Conservation (phyloP, 192 early-diverging fungal genomes). For the Coemansia asiatica region DNA sequence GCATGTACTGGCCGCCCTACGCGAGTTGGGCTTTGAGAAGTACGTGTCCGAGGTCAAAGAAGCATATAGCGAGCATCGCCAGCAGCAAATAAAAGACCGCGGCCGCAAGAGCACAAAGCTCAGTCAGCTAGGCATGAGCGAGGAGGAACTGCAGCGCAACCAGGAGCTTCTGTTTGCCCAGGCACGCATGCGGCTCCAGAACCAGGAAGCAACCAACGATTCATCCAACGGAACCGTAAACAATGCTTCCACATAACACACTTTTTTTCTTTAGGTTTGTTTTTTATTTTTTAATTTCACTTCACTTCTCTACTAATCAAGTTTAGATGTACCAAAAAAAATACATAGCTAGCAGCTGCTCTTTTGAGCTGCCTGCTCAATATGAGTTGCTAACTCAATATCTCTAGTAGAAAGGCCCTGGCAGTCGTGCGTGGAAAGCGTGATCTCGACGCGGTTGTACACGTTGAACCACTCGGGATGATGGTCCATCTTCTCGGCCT, state of each 20-base stretch:
- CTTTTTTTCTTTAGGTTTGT: background rate
- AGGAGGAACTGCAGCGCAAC: conserved; percentile 78
- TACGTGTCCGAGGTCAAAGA: conserved; percentile 87
- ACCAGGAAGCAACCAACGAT: conserved; percentile 31
- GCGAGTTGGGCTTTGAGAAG: conserved; percentile 88
- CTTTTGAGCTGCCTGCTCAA: conserved; percentile 48
- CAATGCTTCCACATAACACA: background rate
- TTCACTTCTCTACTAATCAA: background rate
- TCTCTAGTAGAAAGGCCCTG: conserved; percentile 78
- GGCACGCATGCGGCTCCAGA: conserved; percentile 73
- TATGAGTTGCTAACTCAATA: conserved; percentile 72
- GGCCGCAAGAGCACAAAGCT: conserved; percentile 74
- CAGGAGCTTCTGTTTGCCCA: conserved; percentile 91
- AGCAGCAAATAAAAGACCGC: conserved; percentile 76
- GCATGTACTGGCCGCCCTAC: conserved; percentile 86
- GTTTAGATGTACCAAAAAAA: background rate
- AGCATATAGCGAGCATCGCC: conserved; percentile 85
- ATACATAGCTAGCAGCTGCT: conserved; percentile 25
- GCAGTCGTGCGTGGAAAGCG: conserved; percentile 88
- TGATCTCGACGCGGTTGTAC: conserved; percentile 89
- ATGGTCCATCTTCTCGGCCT: conserved; percentile 90
- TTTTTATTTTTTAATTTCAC: background rate
- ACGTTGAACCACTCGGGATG: conserved; percentile 98
- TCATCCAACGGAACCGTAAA: conserved; percentile 17
- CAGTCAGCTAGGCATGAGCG: conserved; percentile 76